A percentile compares a stretch with the other conserved stretches of the same genome.
Evolutionary conservation across 805 yeast species (phyloP).

Genomic region (Starmerella etchellsii): DNA sequence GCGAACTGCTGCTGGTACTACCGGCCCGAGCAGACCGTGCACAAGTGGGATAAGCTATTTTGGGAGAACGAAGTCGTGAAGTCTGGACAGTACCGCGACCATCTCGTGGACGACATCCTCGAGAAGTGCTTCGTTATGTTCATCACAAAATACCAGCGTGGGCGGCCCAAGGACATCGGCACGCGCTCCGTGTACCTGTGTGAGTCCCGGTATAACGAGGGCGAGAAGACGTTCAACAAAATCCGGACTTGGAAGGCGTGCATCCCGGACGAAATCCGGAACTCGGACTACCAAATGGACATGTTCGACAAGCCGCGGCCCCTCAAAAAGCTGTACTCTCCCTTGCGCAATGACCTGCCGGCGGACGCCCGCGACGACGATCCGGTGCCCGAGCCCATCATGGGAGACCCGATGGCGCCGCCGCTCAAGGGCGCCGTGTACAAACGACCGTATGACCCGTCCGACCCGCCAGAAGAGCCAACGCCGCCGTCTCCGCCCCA

Average conservation of each 20-base stretch:
- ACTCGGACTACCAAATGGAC: slow-evolving; percentile 35
- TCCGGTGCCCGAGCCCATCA: slow-evolving; percentile 69
- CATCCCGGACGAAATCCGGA: slow-evolving; percentile 90
- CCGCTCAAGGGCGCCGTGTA: slow-evolving; percentile 92
- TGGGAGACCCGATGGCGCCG: slow-evolving; percentile 76
- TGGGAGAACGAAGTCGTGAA: slow-evolving; percentile 92
- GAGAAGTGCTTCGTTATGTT: slow-evolving; percentile 93
- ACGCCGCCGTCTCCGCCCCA: slow-evolving; percentile 28
- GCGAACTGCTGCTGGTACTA: slow-evolving; percentile 96
- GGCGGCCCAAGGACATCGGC: slow-evolving; percentile 73
- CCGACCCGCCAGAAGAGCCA: slow-evolving; percentile 69
- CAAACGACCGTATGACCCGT: slow-evolving; percentile 55
- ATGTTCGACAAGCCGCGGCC: slow-evolving; percentile 68
- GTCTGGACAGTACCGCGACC: slow-evolving; percentile 94
- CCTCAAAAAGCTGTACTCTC: slow-evolving; percentile 65
- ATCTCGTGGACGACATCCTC: slow-evolving; percentile 70
- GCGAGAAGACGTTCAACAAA: slow-evolving; percentile 79
- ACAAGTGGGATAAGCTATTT: slow-evolving; percentile 75
- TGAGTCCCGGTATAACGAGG: slow-evolving; percentile 87
- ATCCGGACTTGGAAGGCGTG: slow-evolving; percentile 98
- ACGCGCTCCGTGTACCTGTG: slow-evolving; percentile 69
- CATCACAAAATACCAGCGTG: slow-evolving; percentile 87
- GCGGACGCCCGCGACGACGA: slow-evolving; percentile 59
- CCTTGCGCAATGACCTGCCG: slow-evolving; percentile 65
- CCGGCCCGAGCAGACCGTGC: slow-evolving; percentile 96